Base-by-base conservation (phyloP, 2,329 filamentous ascomycete genomes). In the Colletotrichum sp. region DNA sequence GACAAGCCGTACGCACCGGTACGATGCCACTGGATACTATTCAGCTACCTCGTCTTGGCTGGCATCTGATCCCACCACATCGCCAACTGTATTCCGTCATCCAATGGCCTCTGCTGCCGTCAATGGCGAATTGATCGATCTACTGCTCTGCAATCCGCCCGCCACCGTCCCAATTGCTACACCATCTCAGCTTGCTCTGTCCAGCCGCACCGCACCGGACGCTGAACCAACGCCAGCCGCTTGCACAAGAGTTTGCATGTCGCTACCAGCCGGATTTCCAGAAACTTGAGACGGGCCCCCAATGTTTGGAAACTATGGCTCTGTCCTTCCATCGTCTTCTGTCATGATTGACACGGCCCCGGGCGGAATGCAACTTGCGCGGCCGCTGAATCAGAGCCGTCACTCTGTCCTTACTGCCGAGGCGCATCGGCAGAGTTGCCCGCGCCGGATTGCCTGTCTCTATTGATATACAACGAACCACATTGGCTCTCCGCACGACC, bases 31-130 rank as follows among this genome's bases (percentile, higher is more conserved):
- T 48, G 63, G 28, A 57, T 61, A 43, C 43, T 72, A 36, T 57
- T 48, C 38, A 48, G 72, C 60, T 67, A 38, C 66, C 28, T 63
- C 74, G 71, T 72, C 71, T 74, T 76, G 64, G 74, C 74, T 70
- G 64, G 48, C 64, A 52, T 67, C n/a, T 48, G 71, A 70, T 74
- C 65, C 66, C 74, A 76, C 71, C 57, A 36, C 30, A 38, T 38
- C 55, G n/a, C 60, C 66, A 63, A 67, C 74, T n/a, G 30, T 60
- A 75, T 75, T 75, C 74, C 74, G 65, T 70, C 71, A 70, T 70
- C 60, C 60, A 76, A 52, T 61, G 55, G 64, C 57, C 48, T 68
- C 24, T 75, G 70, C 38, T 60, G 36, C 71, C 58, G 58, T 63
- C 52, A 16, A 63, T 58, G 48, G 60, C 36, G 66, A 36, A 52